phyloP scores from a whole-genome alignment of 345 rosid species.

The Sonneratia caseolaris region DNA sequence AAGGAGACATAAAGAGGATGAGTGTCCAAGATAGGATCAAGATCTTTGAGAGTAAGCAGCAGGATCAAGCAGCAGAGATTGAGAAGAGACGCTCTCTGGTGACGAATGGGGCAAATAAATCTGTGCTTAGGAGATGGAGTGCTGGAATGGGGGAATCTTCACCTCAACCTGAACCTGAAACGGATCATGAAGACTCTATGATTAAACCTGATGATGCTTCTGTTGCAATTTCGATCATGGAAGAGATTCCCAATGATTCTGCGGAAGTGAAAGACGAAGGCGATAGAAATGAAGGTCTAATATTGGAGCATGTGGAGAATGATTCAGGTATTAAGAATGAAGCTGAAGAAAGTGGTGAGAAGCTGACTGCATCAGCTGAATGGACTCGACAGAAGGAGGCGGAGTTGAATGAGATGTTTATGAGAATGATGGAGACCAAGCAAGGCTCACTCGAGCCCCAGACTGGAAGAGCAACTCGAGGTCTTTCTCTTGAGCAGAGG shows the following conservation, averaged over 20 bases:
- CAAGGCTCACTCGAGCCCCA: constrained; percentile 16
- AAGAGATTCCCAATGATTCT: constrained; percentile 16
- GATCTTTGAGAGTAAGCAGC: constrained; percentile 55
- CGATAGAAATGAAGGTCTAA: constrained; percentile 12
- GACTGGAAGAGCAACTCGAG: constrained; percentile 17
- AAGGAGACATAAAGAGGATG: constrained; percentile 32
- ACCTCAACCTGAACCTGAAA: constrained; percentile 21
- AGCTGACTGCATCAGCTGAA: constrained; percentile 27
- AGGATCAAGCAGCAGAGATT: constrained; percentile 29
- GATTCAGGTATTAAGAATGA: constrained; percentile 15
- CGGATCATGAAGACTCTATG: constrained; percentile 18
- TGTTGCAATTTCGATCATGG: constrained; percentile 3
- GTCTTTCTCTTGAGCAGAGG: constrained; percentile 28
- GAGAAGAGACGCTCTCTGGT: constrained; percentile 23
- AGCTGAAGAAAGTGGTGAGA: constrained; percentile 25
- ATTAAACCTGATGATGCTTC: constrained; percentile 14
- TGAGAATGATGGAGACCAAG: constrained; percentile 34
- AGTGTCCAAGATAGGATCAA: constrained; percentile 55
- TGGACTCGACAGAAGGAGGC: constrained; percentile 47
- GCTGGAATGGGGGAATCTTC: constrained; percentile 34
- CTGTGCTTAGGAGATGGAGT: constrained; percentile 67
- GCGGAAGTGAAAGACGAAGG: constrained; percentile 22
- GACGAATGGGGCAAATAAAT: constrained; percentile 29
- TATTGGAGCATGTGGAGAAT: constrained; percentile 13
- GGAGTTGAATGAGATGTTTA: constrained; percentile 45